These are phyloP conservation scores for Ophiostoma himal-ulmi DNA, from an alignment of 2,329 filamentous ascomycete species.

Conservation along the genomic window DNA sequence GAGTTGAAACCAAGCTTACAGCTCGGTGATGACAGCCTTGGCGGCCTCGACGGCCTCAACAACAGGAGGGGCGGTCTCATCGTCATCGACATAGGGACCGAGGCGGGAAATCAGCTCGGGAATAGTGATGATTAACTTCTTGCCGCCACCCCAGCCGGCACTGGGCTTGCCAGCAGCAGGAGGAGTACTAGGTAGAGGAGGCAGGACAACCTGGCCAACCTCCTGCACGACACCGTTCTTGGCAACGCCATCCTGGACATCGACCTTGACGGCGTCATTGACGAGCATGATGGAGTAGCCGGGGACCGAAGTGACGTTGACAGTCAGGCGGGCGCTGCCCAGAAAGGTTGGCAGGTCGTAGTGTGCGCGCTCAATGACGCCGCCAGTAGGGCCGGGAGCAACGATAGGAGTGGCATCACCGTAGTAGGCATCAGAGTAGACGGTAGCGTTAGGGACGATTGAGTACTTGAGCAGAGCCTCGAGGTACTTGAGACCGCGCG, in stretches of 20 bases:
- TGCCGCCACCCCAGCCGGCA: slow-evolving; percentile 5
- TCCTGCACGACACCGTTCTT: slow-evolving; percentile 80
- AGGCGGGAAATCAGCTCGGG: slow-evolving; percentile 22
- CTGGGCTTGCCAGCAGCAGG: slow-evolving; percentile 14
- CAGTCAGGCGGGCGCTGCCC: slow-evolving; percentile 56
- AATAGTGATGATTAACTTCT: slow-evolving; percentile 16
- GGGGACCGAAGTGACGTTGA: slow-evolving; percentile 66
- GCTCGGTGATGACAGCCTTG: neutral
- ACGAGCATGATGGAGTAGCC: slow-evolving; percentile 66
- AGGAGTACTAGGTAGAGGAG: slow-evolving; percentile 48
- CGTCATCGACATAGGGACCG: slow-evolving; percentile 23
- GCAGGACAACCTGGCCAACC: slow-evolving; percentile 65
- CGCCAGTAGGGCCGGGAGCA: slow-evolving; percentile 33
- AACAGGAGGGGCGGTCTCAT: neutral
- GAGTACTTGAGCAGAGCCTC: slow-evolving; percentile 75
- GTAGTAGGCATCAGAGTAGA: slow-evolving; percentile 83
- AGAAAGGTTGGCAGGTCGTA: slow-evolving; percentile 70
- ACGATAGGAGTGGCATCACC: slow-evolving; percentile 32
- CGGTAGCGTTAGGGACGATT: slow-evolving; percentile 63
- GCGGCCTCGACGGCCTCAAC: neutral
- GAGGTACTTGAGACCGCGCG: slow-evolving; percentile 67
- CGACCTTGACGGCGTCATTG: slow-evolving; percentile 65
- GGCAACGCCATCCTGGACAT: slow-evolving; percentile 63
- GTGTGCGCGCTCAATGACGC: slow-evolving; percentile 54
- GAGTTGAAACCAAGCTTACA: slow-evolving; percentile 1